Evolutionary conservation across 2,329 filamentous ascomycete species (phyloP), one percentile per base, ranked within the genome.

Genomic region (Ophiostoma novo-ulmi): DNA sequence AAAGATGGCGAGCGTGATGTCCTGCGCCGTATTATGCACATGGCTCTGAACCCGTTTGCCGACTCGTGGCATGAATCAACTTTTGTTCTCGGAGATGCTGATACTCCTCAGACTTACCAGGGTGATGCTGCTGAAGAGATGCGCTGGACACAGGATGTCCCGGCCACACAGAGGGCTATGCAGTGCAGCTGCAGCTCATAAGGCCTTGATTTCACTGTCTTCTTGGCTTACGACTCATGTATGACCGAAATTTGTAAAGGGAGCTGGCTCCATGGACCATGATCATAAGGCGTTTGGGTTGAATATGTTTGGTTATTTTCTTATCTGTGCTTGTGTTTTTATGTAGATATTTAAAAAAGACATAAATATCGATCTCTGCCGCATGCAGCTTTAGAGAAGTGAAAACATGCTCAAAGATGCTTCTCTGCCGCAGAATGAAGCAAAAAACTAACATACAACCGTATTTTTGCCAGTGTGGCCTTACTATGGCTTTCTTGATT

Each of bases 161-260:
- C 94, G 0, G 88, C 86, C 77, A 84, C 84, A 65, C 88, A 89
- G 80, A 87, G 92, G 75, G 91, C 91, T 44, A 88, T 97, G 87
- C 94, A 97, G 82, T 98, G 95, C 79, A 97, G 92, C 78, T 99
- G 95, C 80, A 97, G 93, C 78, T 97, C 94, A 35, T 97, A 83
- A 41, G 7, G 22, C 52, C 7, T 5, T 26, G 22, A 22, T 14
- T 58, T 22, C 6, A 8, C 8, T 10, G n/a, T 8, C 26, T 58
- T 58, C 8, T 58, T 58, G 52, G 26, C 26, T 63, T 11, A 26
- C 52, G 52, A 58, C 52, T 58, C 22, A 58, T 58, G n/a, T 58
- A 58, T 58, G 52, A 58, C 52, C 13, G n/a, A n/a, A 58, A 5
- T 58, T 26, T 22, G 52, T 26, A 26, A 26, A 2, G 14, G 4